Evolutionary conservation across 345 rosid genomes (phyloP).

Genomic region (Abelmoschus esculentus): DNA sequence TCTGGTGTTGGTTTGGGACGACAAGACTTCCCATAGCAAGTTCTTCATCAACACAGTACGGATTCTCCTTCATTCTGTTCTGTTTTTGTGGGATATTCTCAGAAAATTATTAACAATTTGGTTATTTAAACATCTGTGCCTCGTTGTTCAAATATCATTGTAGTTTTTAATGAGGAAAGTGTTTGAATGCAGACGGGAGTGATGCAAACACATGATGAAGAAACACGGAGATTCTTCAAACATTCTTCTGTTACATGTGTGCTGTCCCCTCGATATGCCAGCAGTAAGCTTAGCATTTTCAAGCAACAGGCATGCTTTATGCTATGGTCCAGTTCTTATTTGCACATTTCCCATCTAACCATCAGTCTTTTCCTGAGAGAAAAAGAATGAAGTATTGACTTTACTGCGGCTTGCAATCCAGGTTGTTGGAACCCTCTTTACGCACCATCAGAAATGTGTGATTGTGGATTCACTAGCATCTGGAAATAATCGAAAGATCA

Average conservation of each 20-base stretch:
- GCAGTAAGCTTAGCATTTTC: constrained; percentile 84
- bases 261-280: constrained; percentile 66
- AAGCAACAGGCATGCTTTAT: constrained; percentile 72
- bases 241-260: constrained; percentile 65
- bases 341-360: no score
- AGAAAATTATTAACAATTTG: background rate
- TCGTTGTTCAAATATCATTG: no score
- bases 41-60: constrained; percentile 27
- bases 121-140: no score
- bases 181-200: constrained; percentile 26
- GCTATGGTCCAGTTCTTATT: constrained; percentile 2
- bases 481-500: constrained; percentile 54
- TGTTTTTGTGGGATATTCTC: background rate
- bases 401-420: constrained; percentile 13
- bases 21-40: constrained; percentile 72
- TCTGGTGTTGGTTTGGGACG: constrained; percentile 82
- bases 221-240: constrained; percentile 64
- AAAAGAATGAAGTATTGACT: background rate
- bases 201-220: constrained; percentile 82
- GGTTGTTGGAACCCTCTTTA: constrained; percentile 69
- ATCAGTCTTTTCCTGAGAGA: background rate
- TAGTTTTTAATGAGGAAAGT: no score
- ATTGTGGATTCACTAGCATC: constrained; percentile 60
- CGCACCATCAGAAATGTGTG: constrained; percentile 76
- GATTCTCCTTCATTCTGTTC: background rate